Percentiles rank a stretch among this genome's conserved stretches.
Evolutionary conservation across 768 basidiomycete genomes (phyloP).

Genomic region (Clitopilus hobsonii): DNA sequence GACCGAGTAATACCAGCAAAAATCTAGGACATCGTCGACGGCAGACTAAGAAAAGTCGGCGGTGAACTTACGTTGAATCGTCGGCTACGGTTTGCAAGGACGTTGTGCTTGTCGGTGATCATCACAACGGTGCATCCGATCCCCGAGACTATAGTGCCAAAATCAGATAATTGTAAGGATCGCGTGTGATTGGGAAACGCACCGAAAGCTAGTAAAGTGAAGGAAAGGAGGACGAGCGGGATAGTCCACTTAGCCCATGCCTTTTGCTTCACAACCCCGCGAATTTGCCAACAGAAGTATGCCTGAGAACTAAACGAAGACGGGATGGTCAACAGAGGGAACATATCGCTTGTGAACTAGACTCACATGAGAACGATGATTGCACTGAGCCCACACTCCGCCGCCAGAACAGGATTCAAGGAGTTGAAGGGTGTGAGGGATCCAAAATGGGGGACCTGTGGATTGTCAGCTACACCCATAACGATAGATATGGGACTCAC

Average conservation of each 20-base stretch:
- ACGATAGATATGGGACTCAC: no score
- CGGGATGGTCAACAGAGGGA: slow-evolving; percentile 17
- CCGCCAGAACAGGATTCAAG: slow-evolving; percentile 30
- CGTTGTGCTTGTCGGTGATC: slow-evolving; percentile 10
- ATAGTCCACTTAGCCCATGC: not conserved
- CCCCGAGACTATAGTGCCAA: not conserved
- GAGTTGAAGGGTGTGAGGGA: slow-evolving; percentile 30
- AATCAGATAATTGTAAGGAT: not conserved
- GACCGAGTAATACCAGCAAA: slow-evolving; percentile 42
- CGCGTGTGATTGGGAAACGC: not conserved
- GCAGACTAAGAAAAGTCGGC: not conserved
- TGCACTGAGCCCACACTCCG: not conserved
- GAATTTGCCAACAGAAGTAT: not conserved
- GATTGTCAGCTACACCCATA: no score
- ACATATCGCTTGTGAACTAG: slow-evolving; percentile 36
- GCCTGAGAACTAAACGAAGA: not conserved
- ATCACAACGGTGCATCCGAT: slow-evolving; percentile 1
- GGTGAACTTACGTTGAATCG: slow-evolving; percentile 22
- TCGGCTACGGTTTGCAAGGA: slow-evolving; percentile 23
- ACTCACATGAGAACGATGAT: slow-evolving; percentile 36
- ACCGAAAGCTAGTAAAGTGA: not conserved
- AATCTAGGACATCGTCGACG: slow-evolving; percentile 19
- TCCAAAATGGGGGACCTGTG: slow-evolving; percentile 39
- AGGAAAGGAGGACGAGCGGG: not conserved
- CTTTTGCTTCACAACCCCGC: not conserved